Conservation (phyloP, 2,329 filamentous ascomycete genomes). For the Helminthosporium solani region DNA sequence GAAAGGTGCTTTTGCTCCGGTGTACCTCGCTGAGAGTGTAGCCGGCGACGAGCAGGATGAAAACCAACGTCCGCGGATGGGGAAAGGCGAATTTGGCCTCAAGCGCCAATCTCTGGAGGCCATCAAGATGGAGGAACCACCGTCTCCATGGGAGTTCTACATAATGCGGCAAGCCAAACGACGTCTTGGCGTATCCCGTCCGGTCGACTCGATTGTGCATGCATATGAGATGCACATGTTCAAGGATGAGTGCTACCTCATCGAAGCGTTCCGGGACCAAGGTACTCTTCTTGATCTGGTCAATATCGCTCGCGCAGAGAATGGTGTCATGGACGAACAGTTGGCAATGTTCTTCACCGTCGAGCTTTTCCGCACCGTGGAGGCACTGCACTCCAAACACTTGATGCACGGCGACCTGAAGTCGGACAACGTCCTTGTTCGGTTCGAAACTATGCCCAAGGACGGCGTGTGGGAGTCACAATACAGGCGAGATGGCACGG, state of each 20-base stretch:
- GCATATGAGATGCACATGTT: slow-evolving; percentile 92
- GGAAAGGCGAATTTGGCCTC: slow-evolving; percentile 61
- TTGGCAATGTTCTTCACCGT: slow-evolving; percentile 95
- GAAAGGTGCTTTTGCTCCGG: slow-evolving; percentile 90
- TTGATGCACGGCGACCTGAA: slow-evolving; percentile 94
- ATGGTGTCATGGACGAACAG: slow-evolving; percentile 79
- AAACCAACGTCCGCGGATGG: slow-evolving; percentile 55
- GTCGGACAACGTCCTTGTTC: slow-evolving; percentile 89
- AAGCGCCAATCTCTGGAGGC: slow-evolving; percentile 70
- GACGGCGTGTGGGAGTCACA: slow-evolving; percentile 57
- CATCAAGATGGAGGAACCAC: slow-evolving; percentile 90
- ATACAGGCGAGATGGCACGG: slow-evolving; percentile 71
- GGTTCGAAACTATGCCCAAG: slow-evolving; percentile 61
- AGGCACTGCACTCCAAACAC: slow-evolving; percentile 76
- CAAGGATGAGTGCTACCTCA: slow-evolving; percentile 82
- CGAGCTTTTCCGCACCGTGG: slow-evolving; percentile 86
- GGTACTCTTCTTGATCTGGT: slow-evolving; percentile 94
- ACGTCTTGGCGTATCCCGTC: slow-evolving; percentile 71
- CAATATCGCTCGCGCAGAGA: slow-evolving; percentile 76
- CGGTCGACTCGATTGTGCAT: slow-evolving; percentile 73
- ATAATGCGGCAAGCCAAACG: slow-evolving; percentile 82
- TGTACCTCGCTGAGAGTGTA: slow-evolving; percentile 85
- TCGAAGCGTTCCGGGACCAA: slow-evolving; percentile 84
- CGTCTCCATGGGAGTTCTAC: slow-evolving; percentile 92
- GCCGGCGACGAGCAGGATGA: slow-evolving; percentile 49